Base-by-base conservation (phyloP, 768 basidiomycete species). In the Collybiopsis luxurians region DNA sequence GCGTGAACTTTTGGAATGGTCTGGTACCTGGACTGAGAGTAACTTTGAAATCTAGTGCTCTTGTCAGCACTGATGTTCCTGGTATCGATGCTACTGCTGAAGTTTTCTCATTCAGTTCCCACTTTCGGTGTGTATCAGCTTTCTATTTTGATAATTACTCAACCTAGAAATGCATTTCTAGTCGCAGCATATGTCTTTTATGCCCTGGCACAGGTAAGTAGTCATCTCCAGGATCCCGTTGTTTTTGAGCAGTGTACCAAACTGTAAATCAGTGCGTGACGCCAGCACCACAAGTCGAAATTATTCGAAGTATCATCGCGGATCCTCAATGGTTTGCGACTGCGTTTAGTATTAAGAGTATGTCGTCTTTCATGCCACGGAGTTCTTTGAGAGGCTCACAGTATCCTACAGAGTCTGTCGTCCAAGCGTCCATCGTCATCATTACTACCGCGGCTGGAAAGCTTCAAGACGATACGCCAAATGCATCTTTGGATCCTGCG, bases 151-250 rank as follows among this genome's bases (percentile, higher is more conserved):
- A n/a, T n/a, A n/a, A n/a, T n/a, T n/a, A n/a, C n/a, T n/a, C n/a
- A n/a, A n/a, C n/a, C n/a, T n/a, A n/a, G n/a, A n/a, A n/a, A 47
- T 23, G 54, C 26, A 21, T 21, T 10, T 23, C 17, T 36, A 75
- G 74, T 77, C 42, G 72, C 72, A 15, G 73, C 75, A 38, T 76
- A 77, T 60, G 67, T 76, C 19, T 74, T 77, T 60, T 77, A 76
- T 56, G 74, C 75, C 4, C 53, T 76, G 26, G 69, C 75, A 13
- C 72, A 75, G 67, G 74, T 70, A 56, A 5, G 64, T 57, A 31
- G 39, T 21, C n/a, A n/a, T n/a, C n/a, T n/a, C n/a, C n/a, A n/a
- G n/a, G n/a, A n/a, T n/a, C n/a, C n/a, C n/a, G n/a, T n/a, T n/a
- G n/a, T n/a, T n/a, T n/a, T n/a, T n/a, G n/a, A n/a, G n/a, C n/a